phyloP scores from a whole-genome alignment of 2,329 filamentous ascomycete genomes.

The Xenoacremonium recifei region DNA sequence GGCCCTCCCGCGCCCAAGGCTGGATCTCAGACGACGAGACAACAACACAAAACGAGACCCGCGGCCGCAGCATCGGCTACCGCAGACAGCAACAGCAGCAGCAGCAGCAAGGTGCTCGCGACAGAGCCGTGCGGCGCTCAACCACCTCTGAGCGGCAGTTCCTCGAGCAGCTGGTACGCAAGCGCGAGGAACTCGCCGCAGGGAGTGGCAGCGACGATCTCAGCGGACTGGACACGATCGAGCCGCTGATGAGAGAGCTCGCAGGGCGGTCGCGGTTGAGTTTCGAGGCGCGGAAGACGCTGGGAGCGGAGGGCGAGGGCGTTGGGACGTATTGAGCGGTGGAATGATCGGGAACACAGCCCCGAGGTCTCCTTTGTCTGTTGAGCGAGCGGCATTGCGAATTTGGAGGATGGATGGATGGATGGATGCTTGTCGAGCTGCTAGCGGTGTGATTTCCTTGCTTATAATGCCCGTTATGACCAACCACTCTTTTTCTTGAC shows the following conservation, averaged over 20 bases:
- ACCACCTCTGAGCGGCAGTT: constrained; percentile 30
- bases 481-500: no score
- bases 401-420: no score
- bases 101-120: constrained; percentile 14
- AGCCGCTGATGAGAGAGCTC: constrained; percentile 45
- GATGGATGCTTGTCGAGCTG: no score
- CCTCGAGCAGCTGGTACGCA: constrained; percentile 27
- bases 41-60: constrained; percentile 7
- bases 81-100: no score
- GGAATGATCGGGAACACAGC: constrained; percentile 3
- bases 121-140: constrained; percentile 19
- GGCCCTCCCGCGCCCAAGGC: constrained; percentile 18
- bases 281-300: constrained; percentile 23
- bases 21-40: constrained; percentile 34
- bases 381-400: not conserved
- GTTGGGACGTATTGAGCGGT: not conserved
- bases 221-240: constrained; percentile 39
- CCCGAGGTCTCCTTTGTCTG: not conserved
- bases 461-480: no score
- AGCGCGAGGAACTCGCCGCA: constrained; percentile 23
- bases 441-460: no score
- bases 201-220: constrained; percentile 27
- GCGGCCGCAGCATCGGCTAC: constrained; percentile 5
- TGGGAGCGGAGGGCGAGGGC: constrained; percentile 18
- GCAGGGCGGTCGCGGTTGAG: constrained; percentile 29